A percentile compares a stretch with the other conserved stretches of the same genome.
Evolutionary conservation across 352 stramenopile species (phyloP).

Genomic region (Pythium pyrilobum): DNA sequence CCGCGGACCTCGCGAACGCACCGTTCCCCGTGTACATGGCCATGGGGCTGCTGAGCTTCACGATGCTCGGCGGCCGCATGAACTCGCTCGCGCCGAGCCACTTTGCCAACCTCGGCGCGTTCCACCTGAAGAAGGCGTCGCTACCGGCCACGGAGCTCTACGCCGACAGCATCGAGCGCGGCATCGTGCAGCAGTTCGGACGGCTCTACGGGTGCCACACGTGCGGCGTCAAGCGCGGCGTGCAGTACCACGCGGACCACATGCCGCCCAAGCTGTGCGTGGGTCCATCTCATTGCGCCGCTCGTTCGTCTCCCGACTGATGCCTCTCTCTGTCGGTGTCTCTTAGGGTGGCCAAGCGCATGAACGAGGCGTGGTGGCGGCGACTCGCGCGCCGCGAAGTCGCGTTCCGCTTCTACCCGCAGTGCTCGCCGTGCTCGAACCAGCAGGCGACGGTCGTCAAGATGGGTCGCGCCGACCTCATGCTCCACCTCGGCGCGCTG

Average conservation of each 20-base stretch:
- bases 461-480: slow-evolving; percentile 54
- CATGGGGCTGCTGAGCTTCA: slow-evolving; percentile 75
- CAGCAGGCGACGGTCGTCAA: slow-evolving; percentile 61
- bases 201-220: slow-evolving; percentile 80
- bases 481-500: slow-evolving; percentile 55
- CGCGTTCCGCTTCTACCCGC: slow-evolving; percentile 76
- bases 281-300: not conserved
- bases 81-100: slow-evolving; percentile 69
- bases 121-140: slow-evolving; percentile 71
- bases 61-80: slow-evolving; percentile 65
- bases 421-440: slow-evolving; percentile 82
- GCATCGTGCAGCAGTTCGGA: slow-evolving; percentile 75
- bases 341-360: slow-evolving; percentile 49
- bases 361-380: slow-evolving; percentile 39
- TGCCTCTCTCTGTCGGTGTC: not conserved
- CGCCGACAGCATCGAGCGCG: slow-evolving; percentile 50
- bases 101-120: slow-evolving; percentile 69
- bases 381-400: slow-evolving; percentile 42
- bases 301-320: not conserved
- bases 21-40: slow-evolving; percentile 61
- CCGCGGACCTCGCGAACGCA: slow-evolving; percentile 13
- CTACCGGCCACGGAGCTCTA: slow-evolving; percentile 72
- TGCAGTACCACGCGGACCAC: slow-evolving; percentile 79
- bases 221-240: slow-evolving; percentile 56
- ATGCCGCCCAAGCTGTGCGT: slow-evolving; percentile 81